Conservation (phyloP, 306 rosid species). For the Malus sieversii region DNA sequence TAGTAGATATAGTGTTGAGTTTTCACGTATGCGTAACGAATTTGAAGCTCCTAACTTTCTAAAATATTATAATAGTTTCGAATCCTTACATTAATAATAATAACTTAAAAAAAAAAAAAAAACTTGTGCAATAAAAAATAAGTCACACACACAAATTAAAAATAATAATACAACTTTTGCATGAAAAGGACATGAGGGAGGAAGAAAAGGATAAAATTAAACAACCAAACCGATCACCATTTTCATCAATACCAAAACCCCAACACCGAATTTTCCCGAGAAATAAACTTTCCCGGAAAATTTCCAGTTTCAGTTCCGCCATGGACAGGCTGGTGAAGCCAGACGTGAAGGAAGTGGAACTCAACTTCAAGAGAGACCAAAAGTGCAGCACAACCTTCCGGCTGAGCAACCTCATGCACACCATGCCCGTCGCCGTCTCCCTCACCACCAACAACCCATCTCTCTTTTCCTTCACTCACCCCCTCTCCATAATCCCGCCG, state of each 20-base stretch:
- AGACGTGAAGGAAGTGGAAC: constrained; percentile 58
- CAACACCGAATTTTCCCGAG: background rate
- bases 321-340: constrained; percentile 91
- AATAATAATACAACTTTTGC: background rate
- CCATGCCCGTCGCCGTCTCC: constrained; percentile 89
- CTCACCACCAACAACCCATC: constrained; percentile 60
- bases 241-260: background rate
- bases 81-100: too few relatives aligned
- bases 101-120: too few relatives aligned
- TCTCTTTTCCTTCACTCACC: constrained; percentile 40
- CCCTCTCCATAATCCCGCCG: constrained; percentile 59
- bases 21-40: rapidly evolving
- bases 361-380: constrained; percentile 44
- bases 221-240: background rate
- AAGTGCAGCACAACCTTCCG: constrained; percentile 55
- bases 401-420: constrained; percentile 81
- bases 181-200: background rate
- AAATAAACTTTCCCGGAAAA: background rate
- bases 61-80: too few relatives aligned
- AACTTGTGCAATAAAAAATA: background rate
- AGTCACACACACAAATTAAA: background rate
- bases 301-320: background rate
- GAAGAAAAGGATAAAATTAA: background rate
- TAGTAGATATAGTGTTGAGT: too few relatives aligned
- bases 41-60: too few relatives aligned